Percentiles rank a stretch among this genome's conserved stretches.
Conservation (phyloP, 495 filamentous ascomycete species). For the Aspergillus campestris region DNA sequence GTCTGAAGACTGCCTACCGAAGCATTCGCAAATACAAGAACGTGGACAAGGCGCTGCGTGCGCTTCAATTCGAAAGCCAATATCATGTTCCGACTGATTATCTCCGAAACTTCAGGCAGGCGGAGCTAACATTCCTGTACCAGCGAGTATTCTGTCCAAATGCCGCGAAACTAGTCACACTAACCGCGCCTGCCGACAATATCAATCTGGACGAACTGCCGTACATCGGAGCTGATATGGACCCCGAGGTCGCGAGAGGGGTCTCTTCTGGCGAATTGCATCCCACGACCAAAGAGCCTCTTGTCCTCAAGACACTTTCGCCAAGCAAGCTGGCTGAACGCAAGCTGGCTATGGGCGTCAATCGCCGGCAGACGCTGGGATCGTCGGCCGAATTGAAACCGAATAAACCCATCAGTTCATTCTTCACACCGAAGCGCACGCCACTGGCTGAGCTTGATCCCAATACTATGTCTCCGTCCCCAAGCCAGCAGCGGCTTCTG, state of each 20-base stretch:
- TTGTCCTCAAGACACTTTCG: slow-evolving; percentile 34
- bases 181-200: slow-evolving; percentile 53
- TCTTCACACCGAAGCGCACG: slow-evolving; percentile 67
- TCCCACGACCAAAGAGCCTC: slow-evolving; percentile 74
- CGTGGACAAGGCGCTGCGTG: slow-evolving; percentile 71
- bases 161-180: slow-evolving; percentile 57
- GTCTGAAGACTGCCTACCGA: slow-evolving; percentile 86
- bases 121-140: slow-evolving; percentile 87
- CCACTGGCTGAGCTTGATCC: slow-evolving; percentile 82
- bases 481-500: slow-evolving; percentile 55
- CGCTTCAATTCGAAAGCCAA: slow-evolving; percentile 80
- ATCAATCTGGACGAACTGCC: slow-evolving; percentile 57
- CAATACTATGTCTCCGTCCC: slow-evolving; percentile 70
- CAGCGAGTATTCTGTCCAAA: slow-evolving; percentile 88
- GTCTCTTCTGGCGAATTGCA: slow-evolving; percentile 82
- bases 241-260: slow-evolving; percentile 57
- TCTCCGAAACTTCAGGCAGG: slow-evolving; percentile 65
- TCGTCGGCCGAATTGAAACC: slow-evolving; percentile 51
- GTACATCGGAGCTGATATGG: slow-evolving; percentile 69
- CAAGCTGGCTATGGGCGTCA: slow-evolving; percentile 21
- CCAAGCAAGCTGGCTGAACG: slow-evolving; percentile 21
- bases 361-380: slow-evolving; percentile 33
- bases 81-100: slow-evolving; percentile 72
- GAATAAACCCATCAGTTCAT: slow-evolving; percentile 60
- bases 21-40: slow-evolving; percentile 83